These are phyloP conservation scores for Diutina catenulata DNA, from an alignment of 1,139 yeast genomes.

Conservation along the genomic window DNA sequence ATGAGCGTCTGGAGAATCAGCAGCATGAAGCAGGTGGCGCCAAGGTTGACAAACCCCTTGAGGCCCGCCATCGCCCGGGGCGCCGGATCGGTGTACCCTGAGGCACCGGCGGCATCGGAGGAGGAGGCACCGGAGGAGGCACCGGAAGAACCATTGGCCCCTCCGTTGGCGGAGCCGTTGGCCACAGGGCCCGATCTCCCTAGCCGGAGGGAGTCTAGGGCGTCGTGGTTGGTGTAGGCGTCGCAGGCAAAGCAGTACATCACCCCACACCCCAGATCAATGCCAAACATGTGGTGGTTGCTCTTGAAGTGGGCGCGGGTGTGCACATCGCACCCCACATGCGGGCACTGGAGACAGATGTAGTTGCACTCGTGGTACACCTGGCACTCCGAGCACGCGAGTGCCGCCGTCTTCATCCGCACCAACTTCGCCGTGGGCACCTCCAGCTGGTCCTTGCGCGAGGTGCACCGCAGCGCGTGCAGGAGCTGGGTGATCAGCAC, in stretches of 20 bases:
- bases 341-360: conserved; percentile 73
- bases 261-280: conserved; percentile 46
- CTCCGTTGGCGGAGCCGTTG: background rate
- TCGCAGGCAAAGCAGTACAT: conserved; percentile 71
- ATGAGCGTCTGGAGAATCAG: conserved; percentile 75
- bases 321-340: conserved; percentile 64
- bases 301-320: conserved; percentile 49
- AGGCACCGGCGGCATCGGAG: no score
- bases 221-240: conserved; percentile 52
- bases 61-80: conserved; percentile 61
- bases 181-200: conserved; percentile 11
- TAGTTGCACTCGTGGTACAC: conserved; percentile 38
- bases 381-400: conserved; percentile 41
- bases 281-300: conserved; percentile 65
- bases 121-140: no score
- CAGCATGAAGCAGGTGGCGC: conserved; percentile 94
- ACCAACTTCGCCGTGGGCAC: conserved; percentile 20
- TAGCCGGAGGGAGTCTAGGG: conserved; percentile 39
- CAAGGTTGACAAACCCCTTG: conserved; percentile 84
- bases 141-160: no score
- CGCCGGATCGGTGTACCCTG: conserved; percentile 37
- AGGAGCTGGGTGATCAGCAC: conserved; percentile 25
- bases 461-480: conserved; percentile 14
- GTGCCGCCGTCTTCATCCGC: conserved; percentile 28
- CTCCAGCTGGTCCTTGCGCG: conserved; percentile 21